Conservation (phyloP, 2,329 filamentous ascomycete genomes). For the Trichocomaceae sp. region DNA sequence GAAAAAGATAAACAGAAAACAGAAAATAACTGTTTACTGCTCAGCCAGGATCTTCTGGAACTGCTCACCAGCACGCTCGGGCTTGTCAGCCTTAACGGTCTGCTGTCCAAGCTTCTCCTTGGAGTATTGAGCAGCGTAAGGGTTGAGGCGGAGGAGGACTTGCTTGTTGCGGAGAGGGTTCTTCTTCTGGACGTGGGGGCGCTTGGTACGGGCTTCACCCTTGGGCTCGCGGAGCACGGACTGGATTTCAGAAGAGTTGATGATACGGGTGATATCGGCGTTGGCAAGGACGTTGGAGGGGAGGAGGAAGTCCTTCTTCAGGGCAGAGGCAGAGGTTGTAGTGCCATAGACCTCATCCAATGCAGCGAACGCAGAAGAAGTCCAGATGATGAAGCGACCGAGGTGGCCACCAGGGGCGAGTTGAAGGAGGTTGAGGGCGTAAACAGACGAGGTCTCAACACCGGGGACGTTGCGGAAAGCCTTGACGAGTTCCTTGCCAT, state of each 20-base stretch:
- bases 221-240: slow-evolving; percentile 86
- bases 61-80: slow-evolving; percentile 46
- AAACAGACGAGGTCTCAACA: slow-evolving; percentile 93
- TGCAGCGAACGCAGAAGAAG: slow-evolving; percentile 90
- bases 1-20: not conserved
- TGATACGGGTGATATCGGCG: slow-evolving; percentile 91
- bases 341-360: slow-evolving; percentile 96
- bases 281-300: slow-evolving; percentile 88
- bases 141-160: slow-evolving; percentile 96
- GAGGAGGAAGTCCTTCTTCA: slow-evolving; percentile 99
- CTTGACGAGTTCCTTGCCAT: slow-evolving; percentile 87
- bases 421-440: slow-evolving; percentile 95
- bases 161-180: slow-evolving; percentile 99
- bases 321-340: slow-evolving; percentile 77
- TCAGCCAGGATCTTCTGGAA: slow-evolving; percentile 50
- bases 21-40: slow-evolving; percentile 37
- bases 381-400: slow-evolving; percentile 98
- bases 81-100: slow-evolving; percentile 58
- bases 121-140: slow-evolving; percentile 84
- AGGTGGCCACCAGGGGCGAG: slow-evolving; percentile 98
- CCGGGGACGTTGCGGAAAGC: slow-evolving; percentile 99
- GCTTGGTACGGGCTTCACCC: slow-evolving; percentile 85
- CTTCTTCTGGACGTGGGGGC: slow-evolving; percentile 94
- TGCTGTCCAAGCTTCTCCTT: slow-evolving; percentile 76
- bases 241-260: slow-evolving; percentile 99